Conservation (phyloP, 495 filamentous ascomycete species). For the Podospora australis region DNA sequence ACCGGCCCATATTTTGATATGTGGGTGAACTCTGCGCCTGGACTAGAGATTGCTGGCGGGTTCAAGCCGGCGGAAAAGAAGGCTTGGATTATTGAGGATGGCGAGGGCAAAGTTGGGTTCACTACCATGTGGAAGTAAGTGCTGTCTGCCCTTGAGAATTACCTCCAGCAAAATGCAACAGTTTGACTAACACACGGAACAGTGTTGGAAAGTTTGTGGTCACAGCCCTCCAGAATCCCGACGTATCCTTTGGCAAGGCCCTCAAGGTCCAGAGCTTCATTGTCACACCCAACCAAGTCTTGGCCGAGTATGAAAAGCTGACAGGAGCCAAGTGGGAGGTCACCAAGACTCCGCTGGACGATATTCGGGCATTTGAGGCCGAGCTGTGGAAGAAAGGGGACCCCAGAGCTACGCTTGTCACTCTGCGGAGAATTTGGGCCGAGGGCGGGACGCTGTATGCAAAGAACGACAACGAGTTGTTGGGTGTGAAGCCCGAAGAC, state of each 20-base stretch:
- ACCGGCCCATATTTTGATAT: constrained; percentile 67
- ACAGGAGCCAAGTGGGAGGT: constrained; percentile 51
- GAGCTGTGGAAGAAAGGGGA: constrained; percentile 48
- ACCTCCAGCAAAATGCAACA: neutral
- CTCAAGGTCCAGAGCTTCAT: constrained; percentile 68
- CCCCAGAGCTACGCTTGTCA: constrained; percentile 49
- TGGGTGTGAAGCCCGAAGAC: constrained; percentile 42
- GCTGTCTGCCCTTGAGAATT: neutral
- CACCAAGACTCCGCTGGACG: constrained; percentile 44
- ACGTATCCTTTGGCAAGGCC: constrained; percentile 45
- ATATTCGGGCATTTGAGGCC: constrained; percentile 47
- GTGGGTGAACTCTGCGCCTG: constrained; percentile 43
- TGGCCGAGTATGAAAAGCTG: constrained; percentile 61
- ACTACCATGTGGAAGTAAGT: constrained; percentile 63
- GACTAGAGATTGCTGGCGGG: constrained; percentile 36
- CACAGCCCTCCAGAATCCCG: constrained; percentile 50
- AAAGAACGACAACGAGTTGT: constrained; percentile 55
- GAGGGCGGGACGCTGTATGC: constrained; percentile 66
- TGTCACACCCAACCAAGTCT: constrained; percentile 53
- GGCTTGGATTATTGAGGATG: constrained; percentile 54
- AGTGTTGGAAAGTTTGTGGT: constrained; percentile 63
- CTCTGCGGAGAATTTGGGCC: constrained; percentile 62
- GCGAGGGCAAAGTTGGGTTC: constrained; percentile 52
- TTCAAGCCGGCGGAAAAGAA: constrained; percentile 51
- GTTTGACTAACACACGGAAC: constrained; percentile 5